Conservation (phyloP, 352 stramenopile genomes). For the Phytophthora pisi region DNA sequence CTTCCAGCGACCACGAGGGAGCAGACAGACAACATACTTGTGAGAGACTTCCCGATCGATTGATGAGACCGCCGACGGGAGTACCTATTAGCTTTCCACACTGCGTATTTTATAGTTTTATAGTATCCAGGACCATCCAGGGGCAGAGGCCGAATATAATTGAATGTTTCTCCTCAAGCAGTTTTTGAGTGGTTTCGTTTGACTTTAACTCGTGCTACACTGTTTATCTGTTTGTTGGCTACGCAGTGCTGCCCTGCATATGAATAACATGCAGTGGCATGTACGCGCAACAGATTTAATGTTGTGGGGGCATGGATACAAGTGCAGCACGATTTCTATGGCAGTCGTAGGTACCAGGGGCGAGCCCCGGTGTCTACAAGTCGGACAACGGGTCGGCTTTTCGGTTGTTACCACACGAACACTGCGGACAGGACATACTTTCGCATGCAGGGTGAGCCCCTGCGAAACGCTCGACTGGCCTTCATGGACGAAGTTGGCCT, state of each 20-base stretch:
- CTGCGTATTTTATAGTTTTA: conserved; percentile 7
- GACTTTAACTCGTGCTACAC: background rate
- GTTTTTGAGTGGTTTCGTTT: background rate
- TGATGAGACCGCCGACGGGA: conserved; percentile 2
- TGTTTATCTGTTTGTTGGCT: too few relatives aligned
- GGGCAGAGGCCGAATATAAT: conserved; percentile 26
- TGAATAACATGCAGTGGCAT: too few relatives aligned
- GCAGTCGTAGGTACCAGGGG: too few relatives aligned
- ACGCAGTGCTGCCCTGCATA: too few relatives aligned
- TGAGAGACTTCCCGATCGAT: conserved; percentile 3
- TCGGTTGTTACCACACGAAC: conserved; percentile 1
- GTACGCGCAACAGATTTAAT: too few relatives aligned
- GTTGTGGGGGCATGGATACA: too few relatives aligned
- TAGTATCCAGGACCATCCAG: background rate
- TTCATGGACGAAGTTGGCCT: background rate
- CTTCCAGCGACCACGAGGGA: background rate
- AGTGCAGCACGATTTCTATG: too few relatives aligned
- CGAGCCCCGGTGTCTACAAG: background rate
- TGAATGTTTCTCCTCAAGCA: conserved; percentile 4
- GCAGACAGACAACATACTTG: background rate
- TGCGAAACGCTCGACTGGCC: conserved; percentile 14
- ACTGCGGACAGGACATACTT: conserved; percentile 8
- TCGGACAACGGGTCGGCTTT: background rate
- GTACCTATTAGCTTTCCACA: conserved; percentile 9
- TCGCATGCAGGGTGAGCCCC: conserved; percentile 8